Evolutionary conservation across 2,329 filamentous ascomycete genomes (phyloP).

Genomic region (Pseudocercospora fijiensis): DNA sequence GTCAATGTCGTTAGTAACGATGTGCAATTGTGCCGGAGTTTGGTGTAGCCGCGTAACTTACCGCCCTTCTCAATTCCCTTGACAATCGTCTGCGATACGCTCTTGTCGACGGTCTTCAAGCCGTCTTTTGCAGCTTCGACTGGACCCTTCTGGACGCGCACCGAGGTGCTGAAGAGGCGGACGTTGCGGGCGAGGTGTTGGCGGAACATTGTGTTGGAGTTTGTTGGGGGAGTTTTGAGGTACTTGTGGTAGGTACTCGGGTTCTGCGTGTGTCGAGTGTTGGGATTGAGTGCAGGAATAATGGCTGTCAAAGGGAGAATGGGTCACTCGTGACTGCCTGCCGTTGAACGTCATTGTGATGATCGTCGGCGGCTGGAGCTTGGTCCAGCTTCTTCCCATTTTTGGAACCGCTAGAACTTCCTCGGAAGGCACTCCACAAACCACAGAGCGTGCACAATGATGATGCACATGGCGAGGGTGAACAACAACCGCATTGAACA

Average conservation of each 20-base stretch:
- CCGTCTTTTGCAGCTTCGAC: slow-evolving; percentile 59
- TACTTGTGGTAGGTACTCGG: neutral
- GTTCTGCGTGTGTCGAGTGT: neutral
- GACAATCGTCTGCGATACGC: slow-evolving; percentile 56
- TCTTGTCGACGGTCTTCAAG: slow-evolving; percentile 57
- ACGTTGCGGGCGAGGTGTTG: slow-evolving; percentile 46
- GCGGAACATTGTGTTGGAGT: slow-evolving; percentile 47
- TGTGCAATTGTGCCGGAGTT: neutral
- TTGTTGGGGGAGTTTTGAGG: neutral
- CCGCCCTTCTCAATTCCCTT: slow-evolving; percentile 63
- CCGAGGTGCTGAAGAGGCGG: slow-evolving; percentile 57
- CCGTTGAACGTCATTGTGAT: slow-evolving; percentile 1
- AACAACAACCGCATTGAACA: neutral
- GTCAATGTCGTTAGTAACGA: slow-evolving; percentile 11
- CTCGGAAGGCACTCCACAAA: slow-evolving; percentile 1
- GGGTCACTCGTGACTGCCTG: neutral
- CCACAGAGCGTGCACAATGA: neutral
- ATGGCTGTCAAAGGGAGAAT: neutral
- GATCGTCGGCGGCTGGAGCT: neutral
- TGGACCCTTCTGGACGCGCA: slow-evolving; percentile 50
- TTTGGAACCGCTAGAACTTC: neutral
- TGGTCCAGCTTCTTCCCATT: slow-evolving; percentile 7
- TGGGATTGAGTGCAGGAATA: neutral
- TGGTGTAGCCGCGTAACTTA: slow-evolving; percentile 46
- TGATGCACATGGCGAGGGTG: neutral